Evolutionary conservation across 352 stramenopile species (phyloP), one percentile per base, ranked within the genome.

Genomic region (Globisporangium mamillatum): DNA sequence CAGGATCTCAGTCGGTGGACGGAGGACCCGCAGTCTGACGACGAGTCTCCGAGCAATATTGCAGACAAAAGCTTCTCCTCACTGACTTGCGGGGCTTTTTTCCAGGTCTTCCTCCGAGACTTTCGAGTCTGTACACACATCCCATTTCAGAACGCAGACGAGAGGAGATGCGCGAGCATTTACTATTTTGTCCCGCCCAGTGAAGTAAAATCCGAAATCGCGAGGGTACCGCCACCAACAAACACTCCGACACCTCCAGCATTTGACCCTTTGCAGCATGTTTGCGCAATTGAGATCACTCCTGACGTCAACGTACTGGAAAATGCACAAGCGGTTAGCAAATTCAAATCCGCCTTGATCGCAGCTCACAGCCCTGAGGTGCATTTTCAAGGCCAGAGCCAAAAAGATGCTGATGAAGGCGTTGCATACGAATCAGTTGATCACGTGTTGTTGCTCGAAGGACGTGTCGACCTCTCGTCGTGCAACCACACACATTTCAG

Each of bases 1-100:
- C 67, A 75, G 10, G 80, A 89, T 64, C 73, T 91, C 18, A 73
- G 64, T 20, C 75, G 75, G 22, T 88, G 80, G 82, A 67, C 46
- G 32, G 61, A 46, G 36, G 67, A 69, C 6, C 7, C 36, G 12
- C 46, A 64, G 8, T 27, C 56, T 3, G 32, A 62, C 12, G 32
- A n/a, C 1, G 29, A 62, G 32, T 50, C 14, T 10, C 20, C 1
- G 50, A 68, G 22, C 8, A 44, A 32, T 8, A 57, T 2, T 10
- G 52, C 46, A 54, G 12, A 61, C 52, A 34, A 14, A 48, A 50
- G 29, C 38, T 46, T 22, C 46, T 18, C 27, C 3, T 61, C 48
- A 24, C 18, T 82, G 34, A 72, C 78, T 2, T 32, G 50, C 60
- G 4, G 58, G 59, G 18, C 74, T 1, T 82, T 85, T 34, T 77